phyloP scores from a whole-genome alignment of 1,284 basidiomycete species.

The Papiliotrema nemorosa region DNA sequence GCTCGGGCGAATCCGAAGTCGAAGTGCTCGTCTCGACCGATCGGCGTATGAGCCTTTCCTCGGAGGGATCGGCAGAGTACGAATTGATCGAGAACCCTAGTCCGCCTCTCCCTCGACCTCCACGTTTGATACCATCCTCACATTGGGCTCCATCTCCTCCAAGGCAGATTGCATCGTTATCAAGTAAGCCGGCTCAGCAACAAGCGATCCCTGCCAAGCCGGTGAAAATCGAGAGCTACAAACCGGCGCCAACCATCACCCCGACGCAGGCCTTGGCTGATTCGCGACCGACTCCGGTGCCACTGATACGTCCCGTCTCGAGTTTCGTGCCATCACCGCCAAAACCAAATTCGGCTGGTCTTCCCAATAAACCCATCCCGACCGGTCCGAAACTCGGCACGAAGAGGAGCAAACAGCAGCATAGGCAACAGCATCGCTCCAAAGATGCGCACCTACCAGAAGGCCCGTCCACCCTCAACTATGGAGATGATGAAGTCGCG shows the following conservation, averaged over 20 bases:
- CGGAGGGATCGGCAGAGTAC: constrained; percentile 7
- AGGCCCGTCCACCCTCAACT: neutral
- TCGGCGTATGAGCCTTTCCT: constrained; percentile 1
- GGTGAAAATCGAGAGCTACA: constrained; percentile 17
- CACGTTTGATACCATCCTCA: constrained; percentile 6
- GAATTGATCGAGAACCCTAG: constrained; percentile 1
- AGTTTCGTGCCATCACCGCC: no score
- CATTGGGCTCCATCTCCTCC: constrained; percentile 7
- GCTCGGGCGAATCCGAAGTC: constrained; percentile 25
- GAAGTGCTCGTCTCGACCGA: constrained; percentile 20
- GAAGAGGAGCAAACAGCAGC: neutral
- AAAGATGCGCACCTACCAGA: neutral
- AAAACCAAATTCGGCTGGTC: no score
- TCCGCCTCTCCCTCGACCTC: constrained; percentile 1
- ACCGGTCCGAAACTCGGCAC: no score
- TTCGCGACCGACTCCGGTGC: no score
- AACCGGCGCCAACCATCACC: constrained; percentile 5
- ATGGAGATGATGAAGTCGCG: neutral
- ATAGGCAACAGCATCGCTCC: neutral
- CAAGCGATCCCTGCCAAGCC: constrained; percentile 1
- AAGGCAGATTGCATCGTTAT: neutral
- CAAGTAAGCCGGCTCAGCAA: neutral
- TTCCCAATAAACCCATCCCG: no score
- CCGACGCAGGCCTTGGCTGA: no score
- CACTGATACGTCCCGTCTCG: no score